Evolutionary conservation across 352 stramenopile species (phyloP), one percentile per base, ranked within the genome.

Genomic region (Peronospora belbahrii): DNA sequence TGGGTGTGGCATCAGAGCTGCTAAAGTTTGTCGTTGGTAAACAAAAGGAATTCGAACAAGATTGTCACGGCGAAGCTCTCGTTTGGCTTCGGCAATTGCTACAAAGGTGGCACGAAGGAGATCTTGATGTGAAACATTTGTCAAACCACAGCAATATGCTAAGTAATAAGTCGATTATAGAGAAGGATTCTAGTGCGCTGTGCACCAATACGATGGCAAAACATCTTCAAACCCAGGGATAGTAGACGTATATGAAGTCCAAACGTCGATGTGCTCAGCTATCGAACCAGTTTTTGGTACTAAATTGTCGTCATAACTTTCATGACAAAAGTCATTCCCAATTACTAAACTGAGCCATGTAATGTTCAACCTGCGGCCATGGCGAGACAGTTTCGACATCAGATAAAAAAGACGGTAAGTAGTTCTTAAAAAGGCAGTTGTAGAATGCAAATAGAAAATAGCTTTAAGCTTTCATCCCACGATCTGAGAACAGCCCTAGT

Each of bases 281-380:
- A 14, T 15, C 1, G 59, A 55, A 17, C 66, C 74, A 33, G n/a
- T 59, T 74, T 28, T 68, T 65, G 49, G 66, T 53, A 13, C 34
- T 88, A 9, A 34, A 15, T n/a, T 88, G 74, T 27, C 74, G 71
- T 20, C 74, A 85, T 31, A 58, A 65, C 17, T 85, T 85, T 56
- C 74, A 88, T 54, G 74, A 88, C 52, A 71, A 85, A 40, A 85
- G 74, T 50, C 62, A 80, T 20, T 49, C 83, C 2, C 48, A 57
- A 15, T 81, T 76, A 48, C 58, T 85, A 28, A 88, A 85, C 42
- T 59, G 78, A 41, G 41, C 34, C 6, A 61, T 85, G 30, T 28
- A 59, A 20, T 88, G 76, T 31, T 71, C 74, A 6, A 77, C 58
- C 6, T 86, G 71, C 24, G 65, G 62, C 20, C 30, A 49, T 10